Base-by-base conservation (phyloP, 768 basidiomycete species). In the Candolleomyces aberdarensis region DNA sequence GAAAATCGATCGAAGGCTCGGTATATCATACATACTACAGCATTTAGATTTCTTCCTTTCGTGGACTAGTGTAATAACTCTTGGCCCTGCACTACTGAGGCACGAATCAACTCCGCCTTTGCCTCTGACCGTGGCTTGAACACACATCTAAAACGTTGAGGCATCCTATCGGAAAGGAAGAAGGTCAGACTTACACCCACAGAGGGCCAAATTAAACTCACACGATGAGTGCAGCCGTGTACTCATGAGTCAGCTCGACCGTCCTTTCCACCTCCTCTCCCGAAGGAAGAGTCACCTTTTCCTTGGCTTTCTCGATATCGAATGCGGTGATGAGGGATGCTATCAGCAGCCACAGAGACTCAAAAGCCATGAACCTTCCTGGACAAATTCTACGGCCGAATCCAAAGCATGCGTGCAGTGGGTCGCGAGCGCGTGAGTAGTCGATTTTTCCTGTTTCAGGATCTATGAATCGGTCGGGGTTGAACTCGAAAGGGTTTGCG, bases 401-500 rank as follows among this genome's bases (percentile, higher is more conserved):
- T 0, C 75, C 76, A 63, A 71, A 77, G 13, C 66, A 67, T 3
- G 65, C 65, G 19, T 68, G 66, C 0, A 65, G 68, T 1, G 73
- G 70, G 50, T 71, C 71, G 31, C 65, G 65, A 32, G 73, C 66
- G 2, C 63, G 64, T 10, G 31, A 36, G 3, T 64, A 57, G 56
- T 74, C 67, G 3, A 70, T 53, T 31, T 68, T 69, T 0, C 72
- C 63, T 41, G 39, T 43, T 58, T 75, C 64, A 13, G 57, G 26
- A 19, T 66, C 61, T 13, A 76, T 63, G 62, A 75, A 80, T 10
- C 78, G 75, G 32, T 80, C 78, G 4, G 79, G 79, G 26, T 73
- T 75, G 65, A 81, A 80, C 0, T 47, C 63, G 50, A 71, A 70
- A 13, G 80, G 77, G 50, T 80, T 75, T 0, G 75, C 74, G 62